A percentile compares a stretch with the other conserved stretches of the same genome.
phyloP scores from a whole-genome alignment of 108 stramenopile species.

The Schizochytrium sp. region DNA sequence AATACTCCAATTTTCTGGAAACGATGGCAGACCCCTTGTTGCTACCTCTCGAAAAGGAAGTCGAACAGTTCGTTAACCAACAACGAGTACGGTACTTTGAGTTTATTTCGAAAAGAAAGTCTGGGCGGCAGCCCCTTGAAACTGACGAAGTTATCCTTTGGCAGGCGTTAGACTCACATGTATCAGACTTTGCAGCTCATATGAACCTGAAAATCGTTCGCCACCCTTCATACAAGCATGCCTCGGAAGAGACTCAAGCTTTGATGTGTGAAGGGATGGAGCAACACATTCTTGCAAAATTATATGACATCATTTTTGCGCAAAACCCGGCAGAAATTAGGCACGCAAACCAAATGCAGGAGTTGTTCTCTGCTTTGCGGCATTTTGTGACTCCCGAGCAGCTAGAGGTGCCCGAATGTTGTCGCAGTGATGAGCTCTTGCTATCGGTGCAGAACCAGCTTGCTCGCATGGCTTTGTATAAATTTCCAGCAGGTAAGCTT shows the following conservation, averaged over 20 bases:
- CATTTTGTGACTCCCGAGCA: background rate
- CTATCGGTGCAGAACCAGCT: too few species aligned
- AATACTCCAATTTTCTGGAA: too few species aligned
- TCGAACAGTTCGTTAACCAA: too few species aligned
- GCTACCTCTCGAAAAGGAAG: too few species aligned
- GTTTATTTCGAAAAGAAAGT: too few species aligned
- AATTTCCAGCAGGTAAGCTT: too few species aligned
- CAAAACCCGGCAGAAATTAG: background rate
- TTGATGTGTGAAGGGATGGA: background rate
- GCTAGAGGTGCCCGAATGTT: background rate
- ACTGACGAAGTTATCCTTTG: background rate
- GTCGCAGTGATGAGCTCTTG: background rate
- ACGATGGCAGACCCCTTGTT: too few species aligned
- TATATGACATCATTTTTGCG: background rate
- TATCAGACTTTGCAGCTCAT: background rate
- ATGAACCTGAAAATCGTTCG: background rate
- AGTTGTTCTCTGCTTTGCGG: background rate
- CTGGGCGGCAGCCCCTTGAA: too few species aligned
- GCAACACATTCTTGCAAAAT: background rate
- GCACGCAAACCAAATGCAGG: background rate
- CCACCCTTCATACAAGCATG: background rate
- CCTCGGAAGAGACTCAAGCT: constrained; percentile 12
- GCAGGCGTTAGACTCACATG: background rate
- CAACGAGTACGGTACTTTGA: too few species aligned
- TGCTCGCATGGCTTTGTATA: too few species aligned